Conservation (phyloP, 768 basidiomycete genomes). For the Phanerochaete sordida region DNA sequence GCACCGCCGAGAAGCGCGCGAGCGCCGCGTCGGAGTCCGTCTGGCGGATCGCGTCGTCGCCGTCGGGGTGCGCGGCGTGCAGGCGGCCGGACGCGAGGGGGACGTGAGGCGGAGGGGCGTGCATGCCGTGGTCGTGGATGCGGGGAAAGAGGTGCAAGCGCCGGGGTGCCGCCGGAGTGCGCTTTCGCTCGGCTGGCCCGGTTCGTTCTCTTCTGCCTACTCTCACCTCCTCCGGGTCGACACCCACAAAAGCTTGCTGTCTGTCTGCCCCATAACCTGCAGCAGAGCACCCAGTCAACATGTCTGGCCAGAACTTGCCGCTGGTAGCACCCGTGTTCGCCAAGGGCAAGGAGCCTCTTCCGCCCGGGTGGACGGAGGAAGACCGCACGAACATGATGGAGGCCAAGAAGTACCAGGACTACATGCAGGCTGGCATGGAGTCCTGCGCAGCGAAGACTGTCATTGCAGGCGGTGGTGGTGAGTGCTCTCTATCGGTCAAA, state of each 20-base stretch:
- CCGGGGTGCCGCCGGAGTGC: neutral
- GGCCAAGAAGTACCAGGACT: constrained; percentile 74
- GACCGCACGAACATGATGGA: constrained; percentile 66
- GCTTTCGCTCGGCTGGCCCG: neutral
- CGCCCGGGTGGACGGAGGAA: constrained; percentile 78
- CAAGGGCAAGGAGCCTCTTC: constrained; percentile 84
- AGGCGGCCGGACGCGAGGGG: neutral
- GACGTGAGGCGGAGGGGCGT: neutral
- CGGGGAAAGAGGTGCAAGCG: neutral
- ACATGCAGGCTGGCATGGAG: constrained; percentile 72
- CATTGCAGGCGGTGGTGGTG: constrained; percentile 81
- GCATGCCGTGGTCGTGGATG: neutral
- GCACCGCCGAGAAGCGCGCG: constrained; percentile 83
- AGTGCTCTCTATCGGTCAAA: constrained; percentile 21
- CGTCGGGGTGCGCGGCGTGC: constrained; percentile 29
- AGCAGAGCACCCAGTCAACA: neutral
- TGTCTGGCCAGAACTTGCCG: constrained; percentile 26
- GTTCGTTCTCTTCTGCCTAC: neutral
- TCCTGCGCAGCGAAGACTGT: constrained; percentile 83
- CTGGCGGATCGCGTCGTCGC: constrained; percentile 62
- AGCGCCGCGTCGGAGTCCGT: constrained; percentile 83
- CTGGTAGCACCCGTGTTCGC: constrained; percentile 72
- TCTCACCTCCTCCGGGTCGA: neutral
- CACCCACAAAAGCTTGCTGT: neutral
- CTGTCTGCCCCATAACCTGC: neutral